A percentile compares a stretch with the other conserved stretches of the same genome.
These are phyloP conservation scores for Dichotomocladium elegans DNA, from an alignment of 371 early-diverging fungal species.

Conservation along the genomic window DNA sequence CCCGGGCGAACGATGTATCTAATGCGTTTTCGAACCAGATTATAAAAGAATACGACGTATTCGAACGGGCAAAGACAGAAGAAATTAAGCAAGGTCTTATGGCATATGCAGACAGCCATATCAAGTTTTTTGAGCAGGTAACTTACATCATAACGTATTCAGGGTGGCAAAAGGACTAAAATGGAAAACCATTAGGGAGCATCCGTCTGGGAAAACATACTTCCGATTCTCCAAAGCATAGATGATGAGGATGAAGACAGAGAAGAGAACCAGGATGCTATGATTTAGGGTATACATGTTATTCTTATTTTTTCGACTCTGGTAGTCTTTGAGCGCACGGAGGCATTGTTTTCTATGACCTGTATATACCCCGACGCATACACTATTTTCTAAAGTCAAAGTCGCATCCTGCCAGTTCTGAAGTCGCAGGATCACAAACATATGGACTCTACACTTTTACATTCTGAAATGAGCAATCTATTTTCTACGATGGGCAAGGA, in stretches of 20 bases:
- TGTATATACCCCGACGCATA: no score
- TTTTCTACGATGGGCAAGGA: no score
- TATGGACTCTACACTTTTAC: no score
- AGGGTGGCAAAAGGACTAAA: neutral
- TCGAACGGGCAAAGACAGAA: conserved; percentile 68
- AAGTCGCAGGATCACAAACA: no score
- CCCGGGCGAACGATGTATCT: conserved; percentile 65
- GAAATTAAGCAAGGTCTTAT: conserved; percentile 77
- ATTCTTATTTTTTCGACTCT: no score
- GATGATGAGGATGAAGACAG: conserved; percentile 16
- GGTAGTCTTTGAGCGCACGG: no score
- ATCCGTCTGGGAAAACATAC: conserved; percentile 41
- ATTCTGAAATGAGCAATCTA: no score
- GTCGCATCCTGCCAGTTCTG: no score
- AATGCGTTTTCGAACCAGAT: conserved; percentile 76
- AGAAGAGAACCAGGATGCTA: no score
- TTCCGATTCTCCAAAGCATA: conserved; percentile 32
- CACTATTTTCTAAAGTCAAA: no score
- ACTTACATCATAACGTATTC: neutral
- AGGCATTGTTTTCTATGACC: no score
- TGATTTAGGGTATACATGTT: no score
- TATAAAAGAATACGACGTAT: conserved; percentile 76
- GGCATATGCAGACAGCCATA: conserved; percentile 74
- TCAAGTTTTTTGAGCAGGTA: conserved; percentile 81
- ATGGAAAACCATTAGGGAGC: conserved; percentile 19